phyloP scores from a whole-genome alignment of 805 yeast species.

The Metschnikowia peoriensis region DNA sequence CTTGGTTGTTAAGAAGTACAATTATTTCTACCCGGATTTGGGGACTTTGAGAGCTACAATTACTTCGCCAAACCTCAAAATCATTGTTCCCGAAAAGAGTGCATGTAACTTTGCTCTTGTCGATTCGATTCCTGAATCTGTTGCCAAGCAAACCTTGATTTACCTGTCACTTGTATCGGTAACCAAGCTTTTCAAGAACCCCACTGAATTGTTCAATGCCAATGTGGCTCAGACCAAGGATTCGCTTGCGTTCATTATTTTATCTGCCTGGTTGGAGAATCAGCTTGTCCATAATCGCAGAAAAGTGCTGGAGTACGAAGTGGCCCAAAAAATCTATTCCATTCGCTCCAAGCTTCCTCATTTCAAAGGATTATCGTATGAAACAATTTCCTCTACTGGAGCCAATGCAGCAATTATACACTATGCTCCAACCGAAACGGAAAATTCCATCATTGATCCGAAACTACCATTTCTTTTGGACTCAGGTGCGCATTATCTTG shows the following conservation, averaged over 20 bases:
- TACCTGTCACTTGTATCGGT: conserved; percentile 36
- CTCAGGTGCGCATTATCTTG: conserved; percentile 87
- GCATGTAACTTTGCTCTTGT: conserved; percentile 33
- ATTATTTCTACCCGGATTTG: conserved; percentile 58
- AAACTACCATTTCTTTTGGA: conserved; percentile 73
- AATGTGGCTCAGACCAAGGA: conserved; percentile 78
- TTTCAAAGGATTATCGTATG: conserved; percentile 70
- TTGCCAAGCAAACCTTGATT: conserved; percentile 23
- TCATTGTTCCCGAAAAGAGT: conserved; percentile 34
- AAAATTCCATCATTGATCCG: conserved; percentile 61
- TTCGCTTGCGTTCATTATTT: conserved; percentile 71
- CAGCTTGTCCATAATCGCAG: conserved; percentile 40
- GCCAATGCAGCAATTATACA: conserved; percentile 75
- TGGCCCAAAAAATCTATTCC: conserved; percentile 55
- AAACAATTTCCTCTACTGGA: conserved; percentile 75
- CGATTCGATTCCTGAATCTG: conserved; percentile 28
- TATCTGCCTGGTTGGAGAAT: conserved; percentile 79
- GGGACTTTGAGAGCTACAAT: conserved; percentile 24
- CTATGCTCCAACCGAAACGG: conserved; percentile 63
- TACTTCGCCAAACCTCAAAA: conserved; percentile 13
- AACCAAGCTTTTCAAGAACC: conserved; percentile 75
- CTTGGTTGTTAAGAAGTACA: conserved; percentile 49
- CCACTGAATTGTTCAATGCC: conserved; percentile 68
- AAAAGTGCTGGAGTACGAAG: conserved; percentile 59
- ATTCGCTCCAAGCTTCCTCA: conserved; percentile 54